Conservation (phyloP, 2,329 filamentous ascomycete species). For the Davidsoniella virescens region DNA sequence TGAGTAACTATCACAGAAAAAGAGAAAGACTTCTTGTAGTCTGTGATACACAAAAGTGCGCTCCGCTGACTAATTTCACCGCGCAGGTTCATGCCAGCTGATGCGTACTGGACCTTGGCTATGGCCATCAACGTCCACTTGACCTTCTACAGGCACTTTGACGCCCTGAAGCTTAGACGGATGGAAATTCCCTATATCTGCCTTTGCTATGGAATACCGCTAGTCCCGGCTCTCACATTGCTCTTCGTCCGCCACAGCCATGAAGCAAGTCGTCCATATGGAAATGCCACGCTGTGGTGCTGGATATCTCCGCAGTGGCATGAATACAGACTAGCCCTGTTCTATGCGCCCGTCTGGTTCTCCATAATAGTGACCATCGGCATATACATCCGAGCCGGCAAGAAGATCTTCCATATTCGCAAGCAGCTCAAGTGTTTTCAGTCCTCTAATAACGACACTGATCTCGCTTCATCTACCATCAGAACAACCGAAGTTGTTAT, state of each 20-base stretch:
- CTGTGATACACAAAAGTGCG: background rate
- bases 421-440: constrained; percentile 33
- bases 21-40: too few species aligned
- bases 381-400: constrained; percentile 32
- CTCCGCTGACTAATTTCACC: background rate
- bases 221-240: constrained; percentile 46
- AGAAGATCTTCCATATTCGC: constrained; percentile 45
- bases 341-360: constrained; percentile 49
- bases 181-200: constrained; percentile 53
- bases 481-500: constrained; percentile 43
- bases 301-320: constrained; percentile 52
- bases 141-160: constrained; percentile 56
- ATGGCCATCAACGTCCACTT: constrained; percentile 71
- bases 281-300: constrained; percentile 61
- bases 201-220: constrained; percentile 52
- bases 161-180: constrained; percentile 40
- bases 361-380: constrained; percentile 13
- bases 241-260: constrained; percentile 37
- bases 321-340: constrained; percentile 49
- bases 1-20: constrained; percentile 24
- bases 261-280: constrained; percentile 42
- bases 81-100: constrained; percentile 53
- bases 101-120: constrained; percentile 55
- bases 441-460: constrained; percentile 25
- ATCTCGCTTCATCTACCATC: constrained; percentile 26